Evolutionary conservation across 2,329 filamentous ascomycete genomes (phyloP).

Genomic region (Corynespora cassiicola): DNA sequence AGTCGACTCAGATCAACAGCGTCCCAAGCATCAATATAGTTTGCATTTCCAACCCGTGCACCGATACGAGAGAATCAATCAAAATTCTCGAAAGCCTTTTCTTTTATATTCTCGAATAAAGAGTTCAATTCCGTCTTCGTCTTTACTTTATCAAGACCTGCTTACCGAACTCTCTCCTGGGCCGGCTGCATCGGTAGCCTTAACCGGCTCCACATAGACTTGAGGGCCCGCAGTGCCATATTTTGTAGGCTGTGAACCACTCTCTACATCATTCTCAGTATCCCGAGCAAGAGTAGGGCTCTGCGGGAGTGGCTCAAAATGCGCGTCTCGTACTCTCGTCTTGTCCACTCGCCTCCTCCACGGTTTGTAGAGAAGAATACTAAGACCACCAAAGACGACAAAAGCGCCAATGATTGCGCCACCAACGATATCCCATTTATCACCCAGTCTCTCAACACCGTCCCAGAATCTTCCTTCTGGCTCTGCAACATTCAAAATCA

Average conservation of each 20-base stretch:
- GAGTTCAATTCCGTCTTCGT: too few species aligned
- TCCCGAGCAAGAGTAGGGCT: conserved; percentile 1
- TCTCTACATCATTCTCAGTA: conserved; percentile 18
- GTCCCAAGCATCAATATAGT: too few species aligned
- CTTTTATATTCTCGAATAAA: too few species aligned
- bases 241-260: background rate
- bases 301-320: conserved; percentile 34
- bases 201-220: conserved; percentile 22
- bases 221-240: conserved; percentile 14
- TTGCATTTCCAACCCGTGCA: too few species aligned
- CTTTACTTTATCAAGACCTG: too few species aligned
- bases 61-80: too few species aligned
- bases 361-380: conserved; percentile 77
- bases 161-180: too few species aligned
- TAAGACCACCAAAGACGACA: conserved; percentile 75
- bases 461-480: conserved; percentile 87
- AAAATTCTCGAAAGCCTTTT: too few species aligned
- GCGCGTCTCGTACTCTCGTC: conserved; percentile 31
- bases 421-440: conserved; percentile 45
- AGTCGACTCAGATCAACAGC: too few species aligned
- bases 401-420: conserved; percentile 88
- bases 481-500: conserved; percentile 77
- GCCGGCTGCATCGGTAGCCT: conserved; percentile 21
- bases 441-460: conserved; percentile 67
- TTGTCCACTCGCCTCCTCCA: conserved; percentile 72